These are phyloP conservation scores for Hygrocybe punicea DNA, from an alignment of 768 basidiomycete species.

Conservation along the genomic window DNA sequence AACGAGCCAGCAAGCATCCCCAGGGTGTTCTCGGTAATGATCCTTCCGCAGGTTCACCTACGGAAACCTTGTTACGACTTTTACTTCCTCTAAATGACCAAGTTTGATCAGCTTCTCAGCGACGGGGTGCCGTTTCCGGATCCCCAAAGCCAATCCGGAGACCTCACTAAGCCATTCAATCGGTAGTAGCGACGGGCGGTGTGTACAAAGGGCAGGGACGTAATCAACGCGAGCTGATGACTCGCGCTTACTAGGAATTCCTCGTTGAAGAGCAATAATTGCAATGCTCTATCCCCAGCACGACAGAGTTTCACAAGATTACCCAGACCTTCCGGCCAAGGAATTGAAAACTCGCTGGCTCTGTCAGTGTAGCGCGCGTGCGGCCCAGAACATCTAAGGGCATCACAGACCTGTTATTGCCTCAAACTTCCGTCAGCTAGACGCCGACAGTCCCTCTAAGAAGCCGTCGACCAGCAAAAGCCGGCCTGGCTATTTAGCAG, in stretches of 20 bases:
- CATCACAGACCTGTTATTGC: slow-evolving; percentile 89
- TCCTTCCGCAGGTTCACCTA: too few relatives aligned
- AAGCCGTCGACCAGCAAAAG: slow-evolving; percentile 73
- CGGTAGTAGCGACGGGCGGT: slow-evolving; percentile 88
- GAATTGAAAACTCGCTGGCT: slow-evolving; percentile 67
- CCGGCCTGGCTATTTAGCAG: slow-evolving; percentile 85
- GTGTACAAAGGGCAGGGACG: slow-evolving; percentile 90
- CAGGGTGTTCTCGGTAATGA: too few relatives aligned
- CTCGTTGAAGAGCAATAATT: slow-evolving; percentile 91
- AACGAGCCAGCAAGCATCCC: too few relatives aligned
- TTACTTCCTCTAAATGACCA: too few relatives aligned
- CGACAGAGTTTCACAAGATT: slow-evolving; percentile 78
- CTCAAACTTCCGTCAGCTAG: slow-evolving; percentile 83
- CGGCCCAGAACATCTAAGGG: slow-evolving; percentile 60
- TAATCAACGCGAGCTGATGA: slow-evolving; percentile 88
- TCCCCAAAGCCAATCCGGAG: slow-evolving; percentile 73
- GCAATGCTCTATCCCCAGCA: slow-evolving; percentile 88
- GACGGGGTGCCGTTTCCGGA: slow-evolving; percentile 46
- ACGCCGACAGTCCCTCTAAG: slow-evolving; percentile 86
- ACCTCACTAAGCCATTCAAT: slow-evolving; percentile 90
- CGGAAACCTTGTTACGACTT: too few relatives aligned
- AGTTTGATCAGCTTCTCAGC: too few relatives aligned
- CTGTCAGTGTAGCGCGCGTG: slow-evolving; percentile 87
- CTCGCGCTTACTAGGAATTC: slow-evolving; percentile 86
- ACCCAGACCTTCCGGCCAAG: slow-evolving; percentile 44